Percentiles rank a stretch among this genome's conserved stretches.
Evolutionary conservation across 2,329 filamentous ascomycete species (phyloP).

Genomic region (Pseudopithomyces maydicus): DNA sequence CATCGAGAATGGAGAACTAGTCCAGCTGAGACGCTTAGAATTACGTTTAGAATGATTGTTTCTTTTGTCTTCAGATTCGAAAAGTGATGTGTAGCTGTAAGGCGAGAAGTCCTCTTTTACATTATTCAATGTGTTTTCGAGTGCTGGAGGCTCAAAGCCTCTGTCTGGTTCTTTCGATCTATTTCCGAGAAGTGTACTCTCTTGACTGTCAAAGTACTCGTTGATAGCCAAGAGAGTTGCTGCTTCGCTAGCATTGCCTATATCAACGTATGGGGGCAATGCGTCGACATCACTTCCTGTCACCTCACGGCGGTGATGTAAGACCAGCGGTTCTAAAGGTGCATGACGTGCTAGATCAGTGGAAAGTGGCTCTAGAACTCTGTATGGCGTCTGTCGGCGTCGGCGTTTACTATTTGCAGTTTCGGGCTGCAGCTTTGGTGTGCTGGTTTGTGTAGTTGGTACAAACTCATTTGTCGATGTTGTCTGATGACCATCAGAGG

Average conservation of each 20-base stretch:
- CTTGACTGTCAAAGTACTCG: constrained; percentile 27
- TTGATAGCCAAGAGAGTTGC: constrained; percentile 36
- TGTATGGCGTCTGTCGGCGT: constrained; percentile 34
- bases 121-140: background rate
- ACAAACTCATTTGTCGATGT: background rate
- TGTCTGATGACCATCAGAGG: background rate
- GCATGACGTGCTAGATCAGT: constrained; percentile 20
- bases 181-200: background rate
- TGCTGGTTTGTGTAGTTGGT: background rate
- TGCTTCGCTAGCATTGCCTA: constrained; percentile 23
- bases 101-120: background rate
- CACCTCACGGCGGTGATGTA: constrained; percentile 28
- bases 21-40: constrained; percentile 24
- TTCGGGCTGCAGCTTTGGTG: background rate
- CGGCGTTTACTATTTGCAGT: constrained; percentile 25
- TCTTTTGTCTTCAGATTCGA: constrained; percentile 13
- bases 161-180: background rate
- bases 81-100: background rate
- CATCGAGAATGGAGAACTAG: constrained; percentile 19
- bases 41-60: constrained; percentile 30
- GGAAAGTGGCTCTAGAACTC: constrained; percentile 12
- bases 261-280: constrained; percentile 28
- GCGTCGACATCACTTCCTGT: constrained; percentile 24
- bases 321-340: constrained; percentile 34
- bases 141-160: background rate